These are phyloP conservation scores for Neoarthrinium moseri DNA, from an alignment of 2,329 filamentous ascomycete genomes.

Conservation along the genomic window DNA sequence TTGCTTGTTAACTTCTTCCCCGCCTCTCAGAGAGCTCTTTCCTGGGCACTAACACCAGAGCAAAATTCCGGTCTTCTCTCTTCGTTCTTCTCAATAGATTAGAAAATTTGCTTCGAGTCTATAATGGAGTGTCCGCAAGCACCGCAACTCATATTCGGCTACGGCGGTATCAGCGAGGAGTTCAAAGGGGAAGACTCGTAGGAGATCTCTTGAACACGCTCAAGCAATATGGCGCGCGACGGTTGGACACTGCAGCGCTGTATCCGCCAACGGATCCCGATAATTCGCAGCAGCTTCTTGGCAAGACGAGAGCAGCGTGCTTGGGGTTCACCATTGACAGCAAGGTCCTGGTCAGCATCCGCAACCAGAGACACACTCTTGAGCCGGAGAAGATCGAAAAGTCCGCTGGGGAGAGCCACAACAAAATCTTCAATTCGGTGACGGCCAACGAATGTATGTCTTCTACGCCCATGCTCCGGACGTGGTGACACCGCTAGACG, in stretches of 20 bases:
- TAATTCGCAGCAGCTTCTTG: slow-evolving; percentile 13
- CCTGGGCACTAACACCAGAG: too few species aligned
- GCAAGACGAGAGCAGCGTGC: slow-evolving; percentile 7
- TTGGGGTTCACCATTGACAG: slow-evolving; percentile 14
- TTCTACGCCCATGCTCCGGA: slow-evolving; percentile 12
- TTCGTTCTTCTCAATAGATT: too few species aligned
- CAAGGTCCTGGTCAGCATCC: slow-evolving; percentile 11
- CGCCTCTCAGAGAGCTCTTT: too few species aligned
- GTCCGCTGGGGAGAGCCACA: slow-evolving; percentile 10
- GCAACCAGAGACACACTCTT: slow-evolving; percentile 8
- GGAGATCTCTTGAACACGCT: slow-evolving; percentile 7
- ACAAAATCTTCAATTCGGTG: slow-evolving; percentile 2
- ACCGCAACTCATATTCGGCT: slow-evolving; percentile 10
- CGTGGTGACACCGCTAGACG: slow-evolving; percentile 6
- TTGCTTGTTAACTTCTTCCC: too few species aligned
- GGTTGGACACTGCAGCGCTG: slow-evolving; percentile 18
- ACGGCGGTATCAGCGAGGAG: slow-evolving; percentile 8
- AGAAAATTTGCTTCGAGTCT: too few species aligned
- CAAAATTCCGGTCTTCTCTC: too few species aligned
- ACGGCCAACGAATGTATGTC: slow-evolving; percentile 4
- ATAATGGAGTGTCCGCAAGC: not conserved
- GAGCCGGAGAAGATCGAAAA: slow-evolving; percentile 9
- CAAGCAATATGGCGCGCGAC: slow-evolving; percentile 6
- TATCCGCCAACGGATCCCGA: slow-evolving; percentile 12
- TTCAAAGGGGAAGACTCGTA: not conserved